Conservation (phyloP, 2,329 filamentous ascomycete species). For the Trichoderma polysporum region DNA sequence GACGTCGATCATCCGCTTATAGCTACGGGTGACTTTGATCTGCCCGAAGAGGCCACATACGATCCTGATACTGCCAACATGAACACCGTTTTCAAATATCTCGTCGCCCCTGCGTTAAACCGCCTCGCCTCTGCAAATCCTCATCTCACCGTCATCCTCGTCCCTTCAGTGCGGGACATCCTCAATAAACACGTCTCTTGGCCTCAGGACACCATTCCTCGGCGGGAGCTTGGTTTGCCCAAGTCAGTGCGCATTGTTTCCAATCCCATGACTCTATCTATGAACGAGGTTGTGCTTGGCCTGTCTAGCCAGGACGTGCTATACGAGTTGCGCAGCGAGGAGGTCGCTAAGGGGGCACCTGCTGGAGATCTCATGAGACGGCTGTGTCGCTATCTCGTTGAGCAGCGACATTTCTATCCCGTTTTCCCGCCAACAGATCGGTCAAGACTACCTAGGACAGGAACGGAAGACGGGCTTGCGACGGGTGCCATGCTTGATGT, state of each 20-base stretch:
- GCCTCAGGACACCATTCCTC: conserved; percentile 64
- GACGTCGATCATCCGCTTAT: conserved; percentile 89
- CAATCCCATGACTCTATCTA: conserved; percentile 83
- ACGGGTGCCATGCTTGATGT: conserved; percentile 80
- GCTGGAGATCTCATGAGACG: conserved; percentile 63
- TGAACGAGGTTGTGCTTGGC: conserved; percentile 84
- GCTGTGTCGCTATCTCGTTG: conserved; percentile 74
- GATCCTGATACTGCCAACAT: conserved; percentile 79
- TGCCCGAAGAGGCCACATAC: conserved; percentile 64
- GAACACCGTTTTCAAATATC: conserved; percentile 76
- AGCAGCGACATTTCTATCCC: conserved; percentile 89
- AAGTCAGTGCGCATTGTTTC: conserved; percentile 76
- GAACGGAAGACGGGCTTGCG: conserved; percentile 57
- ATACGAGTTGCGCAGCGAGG: conserved; percentile 76
- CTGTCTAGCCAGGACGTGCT: conserved; percentile 82
- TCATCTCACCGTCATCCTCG: conserved; percentile 74
- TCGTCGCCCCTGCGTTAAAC: conserved; percentile 72
- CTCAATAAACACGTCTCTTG: conserved; percentile 83
- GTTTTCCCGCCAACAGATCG: conserved; percentile 79
- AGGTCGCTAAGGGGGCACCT: conserved; percentile 44
- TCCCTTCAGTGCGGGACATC: conserved; percentile 80
- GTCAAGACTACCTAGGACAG: conserved; percentile 63
- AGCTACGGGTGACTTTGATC: conserved; percentile 74
- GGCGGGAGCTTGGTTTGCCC: conserved; percentile 74
- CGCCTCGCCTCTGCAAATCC: conserved; percentile 70